A percentile compares a stretch with the other conserved stretches of the same genome.
phyloP scores from a whole-genome alignment of 2,329 filamentous ascomycete species.

The Pyrenophora teres region DNA sequence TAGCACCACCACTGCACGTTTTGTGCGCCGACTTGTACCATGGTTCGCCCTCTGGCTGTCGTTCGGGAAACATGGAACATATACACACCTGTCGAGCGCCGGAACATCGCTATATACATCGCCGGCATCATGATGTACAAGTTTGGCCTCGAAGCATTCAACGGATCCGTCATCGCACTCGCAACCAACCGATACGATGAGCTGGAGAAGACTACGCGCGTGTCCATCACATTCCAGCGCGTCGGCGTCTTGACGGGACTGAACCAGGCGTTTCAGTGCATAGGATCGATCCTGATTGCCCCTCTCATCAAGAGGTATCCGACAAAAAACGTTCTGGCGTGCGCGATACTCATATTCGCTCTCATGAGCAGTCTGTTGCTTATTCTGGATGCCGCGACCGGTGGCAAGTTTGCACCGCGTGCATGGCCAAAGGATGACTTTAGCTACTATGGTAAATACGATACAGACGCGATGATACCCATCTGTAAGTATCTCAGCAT shows the following conservation, averaged over 20 bases:
- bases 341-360: slow-evolving; percentile 53
- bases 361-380: slow-evolving; percentile 55
- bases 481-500: slow-evolving; percentile 42
- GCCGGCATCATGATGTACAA: slow-evolving; percentile 59
- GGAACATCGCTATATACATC: slow-evolving; percentile 50
- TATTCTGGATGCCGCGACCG: slow-evolving; percentile 56
- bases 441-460: slow-evolving; percentile 55
- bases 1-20: slow-evolving; percentile 23
- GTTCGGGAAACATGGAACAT: slow-evolving; percentile 37
- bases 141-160: slow-evolving; percentile 58
- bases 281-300: slow-evolving; percentile 58
- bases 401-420: slow-evolving; percentile 50
- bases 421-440: slow-evolving; percentile 47
- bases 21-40: slow-evolving; percentile 18
- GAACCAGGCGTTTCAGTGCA: slow-evolving; percentile 58
- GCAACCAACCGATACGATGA: slow-evolving; percentile 58
- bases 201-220: slow-evolving; percentile 43
- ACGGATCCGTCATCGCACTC: slow-evolving; percentile 56
- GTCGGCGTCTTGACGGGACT: slow-evolving; percentile 55
- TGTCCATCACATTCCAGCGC: slow-evolving; percentile 53
- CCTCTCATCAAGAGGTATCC: slow-evolving; percentile 56
- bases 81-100: slow-evolving; percentile 51
- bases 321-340: slow-evolving; percentile 53
- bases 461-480: slow-evolving; percentile 57
- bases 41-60: slow-evolving; percentile 28